A percentile compares a stretch with the other conserved stretches of the same genome.
Evolutionary conservation across 441 rosid genomes (phyloP).

Genomic region (Pelargonium cotyledonis): DNA sequence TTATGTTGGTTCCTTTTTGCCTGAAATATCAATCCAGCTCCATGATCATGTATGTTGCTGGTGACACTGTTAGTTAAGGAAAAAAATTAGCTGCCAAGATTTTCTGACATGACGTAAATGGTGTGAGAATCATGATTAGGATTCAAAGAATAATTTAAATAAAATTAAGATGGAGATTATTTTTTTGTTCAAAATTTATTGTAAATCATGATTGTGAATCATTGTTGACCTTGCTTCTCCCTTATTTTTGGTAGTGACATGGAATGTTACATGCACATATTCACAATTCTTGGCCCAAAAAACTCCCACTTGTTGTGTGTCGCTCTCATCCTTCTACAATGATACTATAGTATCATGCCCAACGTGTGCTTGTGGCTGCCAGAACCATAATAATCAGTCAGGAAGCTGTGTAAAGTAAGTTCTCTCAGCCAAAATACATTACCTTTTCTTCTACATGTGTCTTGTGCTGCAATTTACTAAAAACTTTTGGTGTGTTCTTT

Average conservation of each 20-base stretch:
- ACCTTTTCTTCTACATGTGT: too few species aligned
- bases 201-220: too few species aligned
- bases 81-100: too few species aligned
- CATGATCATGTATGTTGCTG: too few species aligned
- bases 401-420: conserved; percentile 72
- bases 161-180: not conserved
- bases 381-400: conserved; percentile 37
- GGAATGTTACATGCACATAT: conserved; percentile 90
- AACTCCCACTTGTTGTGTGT: conserved; percentile 73
- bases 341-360: conserved; percentile 77
- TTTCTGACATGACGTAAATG: too few species aligned
- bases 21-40: too few species aligned
- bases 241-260: conserved; percentile 53
- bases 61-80: too few species aligned
- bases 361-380: conserved; percentile 79
- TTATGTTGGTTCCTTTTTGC: conserved; percentile 20
- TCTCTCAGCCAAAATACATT: not conserved
- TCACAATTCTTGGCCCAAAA: conserved; percentile 79
- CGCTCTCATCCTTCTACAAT: conserved; percentile 90
- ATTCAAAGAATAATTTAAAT: not conserved
- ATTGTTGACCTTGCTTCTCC: conserved; percentile 11
- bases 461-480: too few species aligned
- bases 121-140: too few species aligned
- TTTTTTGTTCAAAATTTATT: conserved; percentile 7
- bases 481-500: conserved; percentile 22